Conservation (phyloP, 2,329 filamentous ascomycete species). For the Pseudocercospora vitis region DNA sequence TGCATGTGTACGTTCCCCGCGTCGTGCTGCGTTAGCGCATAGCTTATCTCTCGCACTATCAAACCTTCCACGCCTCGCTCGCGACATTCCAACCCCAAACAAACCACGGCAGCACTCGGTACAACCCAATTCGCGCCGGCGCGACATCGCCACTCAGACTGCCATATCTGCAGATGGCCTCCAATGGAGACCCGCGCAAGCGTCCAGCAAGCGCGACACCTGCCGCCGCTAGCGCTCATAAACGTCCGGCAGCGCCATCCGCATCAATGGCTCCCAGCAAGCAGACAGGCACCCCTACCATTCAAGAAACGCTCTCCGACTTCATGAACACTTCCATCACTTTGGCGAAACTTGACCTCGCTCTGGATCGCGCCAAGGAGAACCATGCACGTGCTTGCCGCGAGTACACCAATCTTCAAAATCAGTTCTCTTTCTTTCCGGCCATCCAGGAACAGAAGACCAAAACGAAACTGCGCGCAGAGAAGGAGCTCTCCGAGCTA, state of each 20-base stretch:
- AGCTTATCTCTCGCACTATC: too few relatives aligned
- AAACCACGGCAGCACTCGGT: too few relatives aligned
- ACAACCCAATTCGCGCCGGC: too few relatives aligned
- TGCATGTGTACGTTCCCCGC: too few relatives aligned
- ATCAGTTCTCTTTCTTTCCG: conserved; percentile 11
- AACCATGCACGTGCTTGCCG: not conserved
- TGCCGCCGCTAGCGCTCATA: not conserved
- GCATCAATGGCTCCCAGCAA: conserved; percentile 1
- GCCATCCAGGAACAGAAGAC: conserved; percentile 19
- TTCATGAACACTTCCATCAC: not conserved
- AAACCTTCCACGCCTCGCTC: too few relatives aligned
- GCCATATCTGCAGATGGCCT: too few relatives aligned
- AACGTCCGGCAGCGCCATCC: not conserved
- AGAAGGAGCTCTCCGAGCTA: conserved; percentile 2
- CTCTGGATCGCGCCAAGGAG: conserved; percentile 2
- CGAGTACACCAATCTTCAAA: conserved; percentile 4
- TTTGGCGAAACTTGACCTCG: not conserved
- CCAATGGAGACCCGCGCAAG: not conserved
- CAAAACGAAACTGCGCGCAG: not conserved
- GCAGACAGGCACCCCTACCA: not conserved
- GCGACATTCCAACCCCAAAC: too few relatives aligned
- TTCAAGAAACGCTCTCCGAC: not conserved
- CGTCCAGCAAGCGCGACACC: conserved; percentile 3
- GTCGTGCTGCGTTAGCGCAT: too few relatives aligned
- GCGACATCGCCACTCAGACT: too few relatives aligned